Base-by-base conservation (phyloP, 2,329 filamentous ascomycete species). In the Bipolaris gigantea region DNA sequence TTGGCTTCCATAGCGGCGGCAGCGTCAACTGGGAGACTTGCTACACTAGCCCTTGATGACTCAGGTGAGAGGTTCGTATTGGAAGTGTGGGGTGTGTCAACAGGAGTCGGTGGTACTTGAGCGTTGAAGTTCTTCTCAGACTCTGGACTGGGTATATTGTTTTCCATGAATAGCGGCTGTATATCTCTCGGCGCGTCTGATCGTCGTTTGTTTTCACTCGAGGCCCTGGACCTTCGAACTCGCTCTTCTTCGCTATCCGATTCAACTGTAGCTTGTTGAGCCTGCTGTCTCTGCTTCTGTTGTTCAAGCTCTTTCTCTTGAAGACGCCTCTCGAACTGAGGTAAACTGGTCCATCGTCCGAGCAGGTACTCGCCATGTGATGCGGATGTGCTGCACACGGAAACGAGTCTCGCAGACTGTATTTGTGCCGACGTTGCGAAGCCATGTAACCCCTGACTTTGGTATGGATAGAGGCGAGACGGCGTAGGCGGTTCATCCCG, bases 201-300 rank as follows among this genome's bases (percentile, higher is more conserved):
- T 21, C 57, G 19, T 15, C 55, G 59, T 44, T 53, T 40, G 27
- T 57, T 48, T 25, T 58, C 55, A 8, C 53, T 43, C 9, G 57
- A 41, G 13, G 60, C 47, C 33, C 55, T 61, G 6, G 59, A 62
- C 41, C 52, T 32, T n/a, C 44, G 23, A 5, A 25, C 40, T 21
- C 58, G 39, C 5, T 73, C 66, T 35, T 73, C 69, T 30, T 73
- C 72, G 33, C 66, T 69, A 32, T 72, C 71, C 8, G 71, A 72
- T 33, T 73, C 70, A 1, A 73, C 70, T 21, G 64, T 72, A 3
- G 71, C 63, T 48, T 73, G 72, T 38, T 69, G 65, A 3, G 44
- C 57, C 34, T 70, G 64, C 42, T 66, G 62, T 50, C 63, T 69
- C 34, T 70, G 53, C 2, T 53, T 62, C 25, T 57, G 62, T 6